These are phyloP conservation scores for Pyrrhoderma lamaoense DNA, from an alignment of 1,284 basidiomycete species.

Conservation along the genomic window DNA sequence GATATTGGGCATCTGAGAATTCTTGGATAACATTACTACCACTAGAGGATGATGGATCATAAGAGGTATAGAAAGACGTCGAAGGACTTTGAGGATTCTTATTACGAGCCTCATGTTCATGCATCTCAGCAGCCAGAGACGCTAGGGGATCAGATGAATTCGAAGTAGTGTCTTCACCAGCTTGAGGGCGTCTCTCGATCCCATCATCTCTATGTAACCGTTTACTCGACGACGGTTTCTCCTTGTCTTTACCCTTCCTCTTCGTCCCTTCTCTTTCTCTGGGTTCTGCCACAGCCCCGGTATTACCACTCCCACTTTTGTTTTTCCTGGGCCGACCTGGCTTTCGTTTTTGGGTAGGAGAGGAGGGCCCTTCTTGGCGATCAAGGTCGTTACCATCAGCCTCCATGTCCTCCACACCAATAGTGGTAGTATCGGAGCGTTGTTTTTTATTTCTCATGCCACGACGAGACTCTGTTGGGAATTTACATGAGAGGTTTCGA, in stretches of 20 bases:
- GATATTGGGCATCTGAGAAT: too few species aligned
- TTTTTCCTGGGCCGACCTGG: background rate
- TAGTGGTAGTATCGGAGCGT: conserved; percentile 8
- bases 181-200: background rate
- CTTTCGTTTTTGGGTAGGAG: background rate
- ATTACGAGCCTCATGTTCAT: background rate
- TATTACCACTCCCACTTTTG: background rate
- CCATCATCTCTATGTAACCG: background rate
- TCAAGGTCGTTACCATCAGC: conserved; percentile 5
- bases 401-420: conserved; percentile 9
- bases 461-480: conserved; percentile 15
- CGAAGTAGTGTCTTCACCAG: background rate
- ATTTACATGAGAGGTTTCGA: conserved; percentile 12
- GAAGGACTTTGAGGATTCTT: too few species aligned
- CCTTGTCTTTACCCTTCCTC: background rate
- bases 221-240: background rate
- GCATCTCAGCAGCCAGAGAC: conserved; percentile 8
- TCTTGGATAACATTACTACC: too few species aligned
- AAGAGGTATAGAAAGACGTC: too few species aligned
- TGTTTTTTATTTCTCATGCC: conserved; percentile 13
- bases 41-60: too few species aligned
- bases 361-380: background rate
- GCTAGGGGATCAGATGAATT: conserved; percentile 8
- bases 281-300: background rate
- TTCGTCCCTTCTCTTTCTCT: conserved; percentile 2